A percentile compares a stretch with the other conserved stretches of the same genome.
These are phyloP conservation scores for Tardiomyces blankii DNA, from an alignment of 1,139 yeast species.

Conservation along the genomic window DNA sequence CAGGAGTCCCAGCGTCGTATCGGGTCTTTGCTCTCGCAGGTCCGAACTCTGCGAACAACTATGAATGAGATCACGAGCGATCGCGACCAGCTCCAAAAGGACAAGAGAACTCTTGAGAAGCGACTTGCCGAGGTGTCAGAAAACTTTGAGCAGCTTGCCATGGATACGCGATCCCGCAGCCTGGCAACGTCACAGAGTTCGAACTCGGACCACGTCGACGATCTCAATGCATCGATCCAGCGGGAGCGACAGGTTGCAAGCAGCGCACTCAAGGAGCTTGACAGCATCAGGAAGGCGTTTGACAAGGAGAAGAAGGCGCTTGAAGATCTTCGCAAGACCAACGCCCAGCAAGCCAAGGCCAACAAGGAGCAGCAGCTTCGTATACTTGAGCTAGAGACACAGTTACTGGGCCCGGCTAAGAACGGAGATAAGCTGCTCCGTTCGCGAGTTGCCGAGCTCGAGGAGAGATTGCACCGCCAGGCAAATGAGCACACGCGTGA, in stretches of 20 bases:
- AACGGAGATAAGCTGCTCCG: constrained; percentile 15
- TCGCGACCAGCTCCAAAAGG: constrained; percentile 26
- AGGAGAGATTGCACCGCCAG: constrained; percentile 21
- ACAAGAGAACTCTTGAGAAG: constrained; percentile 26
- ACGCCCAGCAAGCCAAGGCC: constrained; percentile 19
- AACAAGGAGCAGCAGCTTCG: constrained; percentile 21
- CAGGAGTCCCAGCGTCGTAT: constrained; percentile 28
- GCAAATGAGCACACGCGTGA: constrained; percentile 20
- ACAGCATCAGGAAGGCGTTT: constrained; percentile 9
- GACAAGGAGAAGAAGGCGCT: constrained; percentile 19
- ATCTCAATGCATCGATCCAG: constrained; percentile 9
- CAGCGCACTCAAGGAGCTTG: constrained; percentile 4
- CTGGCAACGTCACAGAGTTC: not conserved
- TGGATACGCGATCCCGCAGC: not conserved
- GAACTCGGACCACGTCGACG: constrained; percentile 9
- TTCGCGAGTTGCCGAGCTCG: constrained; percentile 25
- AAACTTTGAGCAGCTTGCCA: constrained; percentile 2
- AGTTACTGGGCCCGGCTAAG: constrained; percentile 15
- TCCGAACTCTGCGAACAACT: constrained; percentile 23
- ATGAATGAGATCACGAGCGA: constrained; percentile 27
- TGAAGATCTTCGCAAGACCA: constrained; percentile 15
- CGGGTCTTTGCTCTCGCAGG: constrained; percentile 20
- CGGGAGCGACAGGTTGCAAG: constrained; percentile 8
- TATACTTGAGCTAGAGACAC: constrained; percentile 24
- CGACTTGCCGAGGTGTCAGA: constrained; percentile 20